Base-by-base conservation (phyloP, 805 yeast species). In the Monosporozyma siamensis region DNA sequence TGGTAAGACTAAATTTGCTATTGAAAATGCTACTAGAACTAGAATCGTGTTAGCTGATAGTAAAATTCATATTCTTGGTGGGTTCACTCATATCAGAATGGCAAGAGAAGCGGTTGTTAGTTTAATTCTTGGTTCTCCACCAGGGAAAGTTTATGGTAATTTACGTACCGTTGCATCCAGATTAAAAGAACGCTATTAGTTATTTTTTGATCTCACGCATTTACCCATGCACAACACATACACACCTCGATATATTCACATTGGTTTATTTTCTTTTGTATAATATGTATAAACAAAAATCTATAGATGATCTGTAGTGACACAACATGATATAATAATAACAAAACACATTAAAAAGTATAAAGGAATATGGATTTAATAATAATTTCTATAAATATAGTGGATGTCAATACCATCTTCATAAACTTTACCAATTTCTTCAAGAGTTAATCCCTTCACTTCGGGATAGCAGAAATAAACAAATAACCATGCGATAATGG, bases 81-180 rank as follows among this genome's bases (percentile, higher is more conserved):
- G 98, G 0, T 92, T 86, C 68, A 82, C 95, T 15, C 96, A 92
- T 65, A 92, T 92, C 55, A 78, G 95, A 69, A 89, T 92, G 82
- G 99, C 99, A n/a, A 78, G 97, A 68, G 95, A 88, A 67, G 81
- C 97, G 12, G 95, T 92, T 25, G 96, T 92, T 46, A 78, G 90
- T 50, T 74, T 92, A 59, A 92, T 92, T 67, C 75, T 92, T 55
- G 99, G 99, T 70, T 81, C 94, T 47, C 98, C 97, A 32, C 98
- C 98, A 31, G 97, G 97, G 51, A 92, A 92, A 66, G 95, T 92
- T 44, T 92, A 92, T 61, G 97, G 97, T 51, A 92, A 92, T 64
- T 74, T 92, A 65, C 84, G 98, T 68, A 87, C 95, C 30, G 94
- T 92, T 53, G 96, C 97, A 38, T 85, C 97, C 10, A 78, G 98